phyloP scores from a whole-genome alignment of 176 grass and related monocot species.

The Phragmites australis region DNA sequence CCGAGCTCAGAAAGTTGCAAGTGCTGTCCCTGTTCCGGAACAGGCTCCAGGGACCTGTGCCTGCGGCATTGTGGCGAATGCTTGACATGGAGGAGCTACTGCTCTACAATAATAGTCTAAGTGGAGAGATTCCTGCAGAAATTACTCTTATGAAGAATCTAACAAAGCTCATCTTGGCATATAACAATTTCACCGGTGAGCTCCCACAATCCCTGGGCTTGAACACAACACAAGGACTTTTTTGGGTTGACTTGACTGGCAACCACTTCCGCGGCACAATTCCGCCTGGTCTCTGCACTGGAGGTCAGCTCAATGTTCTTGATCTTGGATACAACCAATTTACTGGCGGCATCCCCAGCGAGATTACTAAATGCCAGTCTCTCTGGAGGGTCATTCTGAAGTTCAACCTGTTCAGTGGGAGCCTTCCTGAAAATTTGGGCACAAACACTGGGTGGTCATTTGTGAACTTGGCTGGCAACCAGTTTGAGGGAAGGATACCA shows the following conservation, averaged over 20 bases:
- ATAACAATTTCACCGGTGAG: constrained; percentile 49
- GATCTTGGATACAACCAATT: constrained; percentile 50
- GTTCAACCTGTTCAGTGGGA: constrained; percentile 38
- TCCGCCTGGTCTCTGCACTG: constrained; percentile 39
- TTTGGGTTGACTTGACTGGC: constrained; percentile 45
- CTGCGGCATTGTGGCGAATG: constrained; percentile 42
- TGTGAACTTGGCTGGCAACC: constrained; percentile 50
- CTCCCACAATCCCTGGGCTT: constrained; percentile 47
- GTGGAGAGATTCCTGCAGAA: constrained; percentile 45
- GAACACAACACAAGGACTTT: constrained; percentile 44
- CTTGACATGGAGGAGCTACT: constrained; percentile 33
- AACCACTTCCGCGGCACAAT: constrained; percentile 52
- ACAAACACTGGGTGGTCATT: constrained; percentile 37
- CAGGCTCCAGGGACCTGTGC: constrained; percentile 43
- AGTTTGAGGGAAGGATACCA: constrained; percentile 47
- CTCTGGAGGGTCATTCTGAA: constrained; percentile 47
- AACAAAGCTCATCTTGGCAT: constrained; percentile 40
- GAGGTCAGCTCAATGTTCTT: constrained; percentile 44
- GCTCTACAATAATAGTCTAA: constrained; percentile 53
- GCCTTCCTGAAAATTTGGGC: constrained; percentile 21
- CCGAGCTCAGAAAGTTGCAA: constrained; percentile 21
- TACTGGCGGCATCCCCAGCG: constrained; percentile 30
- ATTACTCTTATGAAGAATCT: constrained; percentile 46
- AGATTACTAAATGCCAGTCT: constrained; percentile 40
- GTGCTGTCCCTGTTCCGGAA: constrained; percentile 49